Base-by-base conservation (phyloP, 176 grass and related monocot species). In the Aegilops bicornis region DNA sequence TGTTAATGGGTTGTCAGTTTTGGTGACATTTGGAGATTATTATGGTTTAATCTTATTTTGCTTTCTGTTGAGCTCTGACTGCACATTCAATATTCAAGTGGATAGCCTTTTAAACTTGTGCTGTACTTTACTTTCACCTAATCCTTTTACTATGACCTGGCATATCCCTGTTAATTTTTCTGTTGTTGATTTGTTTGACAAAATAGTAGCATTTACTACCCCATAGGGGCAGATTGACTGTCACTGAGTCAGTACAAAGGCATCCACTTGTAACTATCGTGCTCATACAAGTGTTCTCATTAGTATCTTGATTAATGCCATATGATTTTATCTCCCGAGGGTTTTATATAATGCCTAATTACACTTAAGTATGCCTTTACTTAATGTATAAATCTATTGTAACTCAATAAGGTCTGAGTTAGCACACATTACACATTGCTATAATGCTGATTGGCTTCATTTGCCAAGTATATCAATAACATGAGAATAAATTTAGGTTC, bases 331-430 rank as follows among this genome's bases (percentile, higher is more conserved):
- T 82, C 60, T 58, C 30, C 23, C 32, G 36, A 43, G 54, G 23
- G 29, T 65, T 14, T 73, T 64, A 63, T 86, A 63, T 87, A 74
- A 48, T 85, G 64, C 43, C 68, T 78, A 79, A 30, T 40, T 47
- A 61, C 52, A 77, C 19, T 82, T 32, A 12, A 59, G 19, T 15
- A 43, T 78, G 32, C 11, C 3, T 42, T 73, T 87, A 81, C 15
- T 30, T 52, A 59, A 59, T 59, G 2, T 59, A 59, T 59, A 22
- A 76, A 67, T 77, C 4, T 68, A 20, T 4, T 82, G 69, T 76
- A 31, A 74, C 16, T 30, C 33, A 59, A 59, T 56, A 43, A 31
- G 45, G 10, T 73, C 66, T 75, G 10, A 19, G 42, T 27, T 80
- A 43, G 47, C 24, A 66, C 29, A 27, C 14, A 82, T 67, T 59